Base-by-base conservation (phyloP, 2,329 filamentous ascomycete genomes). In the Tolypocladium cylindrosporum region DNA sequence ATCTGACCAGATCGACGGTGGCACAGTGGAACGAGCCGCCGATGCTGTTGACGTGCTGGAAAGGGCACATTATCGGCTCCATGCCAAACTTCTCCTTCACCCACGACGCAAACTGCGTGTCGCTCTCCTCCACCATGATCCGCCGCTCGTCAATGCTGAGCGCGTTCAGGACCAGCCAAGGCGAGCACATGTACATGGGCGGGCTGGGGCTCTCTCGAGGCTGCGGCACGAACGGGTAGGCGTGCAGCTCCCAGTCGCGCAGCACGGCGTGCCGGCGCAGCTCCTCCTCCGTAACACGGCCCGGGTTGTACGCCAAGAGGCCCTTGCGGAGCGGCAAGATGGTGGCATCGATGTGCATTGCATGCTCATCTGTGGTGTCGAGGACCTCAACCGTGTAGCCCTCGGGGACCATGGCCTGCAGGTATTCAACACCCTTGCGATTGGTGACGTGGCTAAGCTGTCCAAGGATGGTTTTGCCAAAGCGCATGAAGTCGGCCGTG, bases 291-390 rank as follows among this genome's bases (percentile, higher is more conserved):
- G 54, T 39, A 8, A 58, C 54, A 2, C 57, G 43, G 8, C 34
- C 43, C 31, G 57, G 54, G 54, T 58, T 45, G 31, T 58, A 55
- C 21, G 43, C 54, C 11, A 58, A 16, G 4, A 58, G n/a, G 4
- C 54, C 57, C n/a, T 40, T 34, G 14, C 57, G 53, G n/a, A 58
- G 54, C 53, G 57, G 53, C 36, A 58, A 39, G 21, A 58, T 52
- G 13, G 54, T 58, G 45, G 57, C 57, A n/a, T 58, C 57, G 5
- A 55, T 58, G 24, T 58, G 54, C 57, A 55, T 58, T 13, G 57
- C 54, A 19, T 55, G 54, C 14, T 43, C 39, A 31, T 55, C 57
- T 4, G 31, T 51, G 13, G 39, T 55, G 13, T 39, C 5, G 4
- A 55, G 53, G 5, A 58, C 9, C 45, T 58, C 57, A 14, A 58